A percentile compares a stretch with the other conserved stretches of the same genome.
Evolutionary conservation across 371 early-diverging fungal genomes (phyloP).

Genomic region (Haplosporangium sp.): DNA sequence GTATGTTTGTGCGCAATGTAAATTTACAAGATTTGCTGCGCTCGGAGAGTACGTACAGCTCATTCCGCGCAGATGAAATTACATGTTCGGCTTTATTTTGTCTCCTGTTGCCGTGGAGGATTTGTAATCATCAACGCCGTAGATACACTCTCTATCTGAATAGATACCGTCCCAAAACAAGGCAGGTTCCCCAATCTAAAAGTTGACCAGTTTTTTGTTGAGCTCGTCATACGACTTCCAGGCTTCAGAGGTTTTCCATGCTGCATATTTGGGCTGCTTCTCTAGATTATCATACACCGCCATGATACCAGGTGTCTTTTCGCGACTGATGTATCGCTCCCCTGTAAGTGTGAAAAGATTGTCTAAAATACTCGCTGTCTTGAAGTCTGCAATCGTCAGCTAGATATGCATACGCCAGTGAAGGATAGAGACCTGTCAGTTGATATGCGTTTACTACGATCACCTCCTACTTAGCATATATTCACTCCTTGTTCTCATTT

Average conservation of each 20-base stretch:
- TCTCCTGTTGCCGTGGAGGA: too few species aligned
- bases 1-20: too few species aligned
- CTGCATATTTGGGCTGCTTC: constrained; percentile 22
- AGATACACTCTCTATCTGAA: too few species aligned
- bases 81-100: too few species aligned
- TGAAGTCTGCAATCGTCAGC: constrained; percentile 27
- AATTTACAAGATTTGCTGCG: too few species aligned
- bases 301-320: constrained; percentile 43
- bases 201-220: constrained; percentile 11
- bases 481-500: background rate
- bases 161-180: too few species aligned
- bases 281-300: constrained; percentile 33
- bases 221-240: constrained; percentile 26
- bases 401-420: background rate
- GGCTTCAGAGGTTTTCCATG: constrained; percentile 23
- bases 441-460: too few species aligned
- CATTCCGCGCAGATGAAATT: too few species aligned
- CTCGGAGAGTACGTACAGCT: too few species aligned
- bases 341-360: constrained; percentile 17
- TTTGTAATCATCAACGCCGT: too few species aligned
- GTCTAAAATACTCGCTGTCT: constrained; percentile 25
- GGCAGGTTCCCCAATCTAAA: constrained; percentile 8
- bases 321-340: constrained; percentile 15
- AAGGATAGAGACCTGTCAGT: too few species aligned
- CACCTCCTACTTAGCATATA: too few species aligned